phyloP scores from a whole-genome alignment of 352 stramenopile species.

The Globisporangium lucens region DNA sequence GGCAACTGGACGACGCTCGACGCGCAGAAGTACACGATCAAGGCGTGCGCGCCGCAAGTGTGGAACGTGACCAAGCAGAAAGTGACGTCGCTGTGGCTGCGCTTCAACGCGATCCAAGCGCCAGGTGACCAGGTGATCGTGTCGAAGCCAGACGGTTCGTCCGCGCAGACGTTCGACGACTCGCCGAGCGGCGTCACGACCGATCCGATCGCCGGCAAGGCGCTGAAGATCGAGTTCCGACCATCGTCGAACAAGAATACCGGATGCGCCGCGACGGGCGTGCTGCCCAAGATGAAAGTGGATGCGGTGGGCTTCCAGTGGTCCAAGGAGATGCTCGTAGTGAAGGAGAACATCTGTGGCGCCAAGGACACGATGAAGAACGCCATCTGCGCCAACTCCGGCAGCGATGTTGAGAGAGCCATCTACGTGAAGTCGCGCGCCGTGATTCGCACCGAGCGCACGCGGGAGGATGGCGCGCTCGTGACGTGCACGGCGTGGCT shows the following conservation, averaged over 20 bases:
- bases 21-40: conserved; percentile 33
- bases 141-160: conserved; percentile 31
- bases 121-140: conserved; percentile 40
- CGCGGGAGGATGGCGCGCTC: conserved; percentile 41
- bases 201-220: conserved; percentile 26
- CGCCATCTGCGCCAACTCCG: conserved; percentile 34
- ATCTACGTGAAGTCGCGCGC: conserved; percentile 41
- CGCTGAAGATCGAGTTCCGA: conserved; percentile 40
- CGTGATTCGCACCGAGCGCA: conserved; percentile 48
- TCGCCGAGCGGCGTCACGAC: conserved; percentile 29
- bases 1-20: conserved; percentile 31
- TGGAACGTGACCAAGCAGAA: conserved; percentile 52
- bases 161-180: conserved; percentile 22
- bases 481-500: conserved; percentile 39
- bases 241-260: conserved; percentile 23
- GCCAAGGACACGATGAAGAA: conserved; percentile 61
- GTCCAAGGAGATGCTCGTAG: conserved; percentile 26
- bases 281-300: conserved; percentile 25
- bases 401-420: conserved; percentile 27
- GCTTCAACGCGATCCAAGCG: conserved; percentile 32
- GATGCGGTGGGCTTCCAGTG: conserved; percentile 37
- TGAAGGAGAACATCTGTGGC: conserved; percentile 51
- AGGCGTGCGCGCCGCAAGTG: conserved; percentile 33
- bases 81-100: conserved; percentile 36
- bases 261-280: conserved; percentile 17